phyloP scores from a whole-genome alignment of 2,329 filamentous ascomycete species.

The Penicillium griseofulvum region DNA sequence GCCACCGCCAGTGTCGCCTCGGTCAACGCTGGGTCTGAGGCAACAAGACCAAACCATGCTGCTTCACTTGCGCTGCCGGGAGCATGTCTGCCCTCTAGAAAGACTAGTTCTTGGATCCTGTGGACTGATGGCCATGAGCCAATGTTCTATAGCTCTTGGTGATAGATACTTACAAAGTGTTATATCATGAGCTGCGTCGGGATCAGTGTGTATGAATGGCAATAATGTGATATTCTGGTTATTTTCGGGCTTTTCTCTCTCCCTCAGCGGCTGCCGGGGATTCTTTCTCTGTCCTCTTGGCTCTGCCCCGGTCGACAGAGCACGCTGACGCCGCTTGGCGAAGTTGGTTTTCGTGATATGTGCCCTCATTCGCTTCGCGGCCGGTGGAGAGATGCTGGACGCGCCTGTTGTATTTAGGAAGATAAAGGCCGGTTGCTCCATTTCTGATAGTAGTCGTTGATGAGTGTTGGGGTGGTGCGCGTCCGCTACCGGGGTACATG shows the following conservation, averaged over 20 bases:
- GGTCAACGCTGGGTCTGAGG: constrained; percentile 23
- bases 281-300: neutral
- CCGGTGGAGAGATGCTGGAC: neutral
- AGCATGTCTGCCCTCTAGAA: neutral
- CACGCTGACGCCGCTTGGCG: neutral
- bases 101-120: neutral
- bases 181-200: neutral
- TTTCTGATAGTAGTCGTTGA: neutral
- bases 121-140: neutral
- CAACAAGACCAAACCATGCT: constrained; percentile 23
- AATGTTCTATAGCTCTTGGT: neutral
- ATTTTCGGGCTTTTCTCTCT: neutral
- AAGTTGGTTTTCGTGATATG: neutral
- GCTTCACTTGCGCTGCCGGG: constrained; percentile 11
- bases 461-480: neutral
- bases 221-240: neutral
- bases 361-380: neutral
- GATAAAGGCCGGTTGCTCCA: neutral
- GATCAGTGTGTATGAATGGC: neutral
- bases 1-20: constrained; percentile 26
- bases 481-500: neutral
- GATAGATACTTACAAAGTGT: neutral
- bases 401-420: neutral
- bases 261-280: neutral
- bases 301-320: neutral